A percentile compares a stretch with the other conserved stretches of the same genome.
Conservation (phyloP, 345 rosid genomes). For the Eucalyptus albens region DNA sequence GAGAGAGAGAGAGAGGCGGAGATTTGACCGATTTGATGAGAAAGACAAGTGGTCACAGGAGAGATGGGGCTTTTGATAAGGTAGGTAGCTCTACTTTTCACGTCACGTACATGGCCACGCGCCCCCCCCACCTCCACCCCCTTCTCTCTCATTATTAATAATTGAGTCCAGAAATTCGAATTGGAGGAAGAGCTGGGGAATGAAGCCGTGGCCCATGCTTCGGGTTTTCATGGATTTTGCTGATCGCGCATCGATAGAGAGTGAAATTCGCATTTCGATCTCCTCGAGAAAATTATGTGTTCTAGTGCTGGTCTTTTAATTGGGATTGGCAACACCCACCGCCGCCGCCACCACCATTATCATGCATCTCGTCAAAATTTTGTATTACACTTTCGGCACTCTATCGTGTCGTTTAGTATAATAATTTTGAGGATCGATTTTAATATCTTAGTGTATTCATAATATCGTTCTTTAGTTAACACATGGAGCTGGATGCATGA, state of each 20-base stretch:
- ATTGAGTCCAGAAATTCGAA: background rate
- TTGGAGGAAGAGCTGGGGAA: background rate
- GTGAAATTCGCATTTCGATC: background rate
- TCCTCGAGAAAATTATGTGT: too few species aligned
- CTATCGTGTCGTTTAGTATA: background rate
- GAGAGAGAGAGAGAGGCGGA: background rate
- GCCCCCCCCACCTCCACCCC: too few species aligned
- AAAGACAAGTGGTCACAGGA: slow-evolving; percentile 32
- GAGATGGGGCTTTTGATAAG: slow-evolving; percentile 20
- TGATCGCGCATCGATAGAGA: background rate
- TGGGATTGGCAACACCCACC: background rate
- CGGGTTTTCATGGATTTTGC: background rate
- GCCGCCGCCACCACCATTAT: background rate
- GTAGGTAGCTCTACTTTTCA: slow-evolving; percentile 41
- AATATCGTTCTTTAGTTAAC: background rate
- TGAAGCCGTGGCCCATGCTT: background rate
- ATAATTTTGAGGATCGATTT: background rate
- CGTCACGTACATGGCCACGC: background rate
- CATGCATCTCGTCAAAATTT: background rate
- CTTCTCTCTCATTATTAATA: background rate
- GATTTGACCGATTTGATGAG: slow-evolving; percentile 45
- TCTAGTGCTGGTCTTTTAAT: background rate
- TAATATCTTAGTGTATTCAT: accelerated
- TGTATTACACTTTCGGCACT: accelerated
- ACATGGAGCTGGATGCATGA: background rate